These are phyloP conservation scores for Geosiphon pyriformis DNA, from an alignment of 192 early-diverging fungal species.

Conservation along the genomic window DNA sequence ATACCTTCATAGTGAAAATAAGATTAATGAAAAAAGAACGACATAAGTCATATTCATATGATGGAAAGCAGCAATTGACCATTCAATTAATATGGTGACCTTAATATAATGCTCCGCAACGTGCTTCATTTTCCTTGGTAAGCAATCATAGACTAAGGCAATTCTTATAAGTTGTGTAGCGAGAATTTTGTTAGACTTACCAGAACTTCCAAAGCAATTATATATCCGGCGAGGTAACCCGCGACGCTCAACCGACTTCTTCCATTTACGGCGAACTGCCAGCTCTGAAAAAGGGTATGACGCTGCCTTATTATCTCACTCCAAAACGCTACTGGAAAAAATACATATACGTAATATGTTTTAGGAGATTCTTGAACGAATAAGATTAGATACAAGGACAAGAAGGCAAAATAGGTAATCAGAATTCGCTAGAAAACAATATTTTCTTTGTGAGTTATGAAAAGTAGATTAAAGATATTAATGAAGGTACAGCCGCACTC, in stretches of 20 bases:
- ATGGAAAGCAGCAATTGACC: no score
- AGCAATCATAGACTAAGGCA: no score
- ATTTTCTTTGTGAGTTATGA: no score
- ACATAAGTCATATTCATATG: neutral
- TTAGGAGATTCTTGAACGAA: slow-evolving; percentile 69
- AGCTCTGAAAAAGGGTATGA: slow-evolving; percentile 27
- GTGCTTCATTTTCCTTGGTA: no score
- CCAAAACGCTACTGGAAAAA: slow-evolving; percentile 89
- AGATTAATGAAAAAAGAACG: neutral
- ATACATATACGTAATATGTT: slow-evolving; percentile 84
- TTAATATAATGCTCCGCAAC: no score
- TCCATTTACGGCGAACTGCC: slow-evolving; percentile 17
- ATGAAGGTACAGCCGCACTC: no score
- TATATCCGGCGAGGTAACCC: slow-evolving; percentile 45
- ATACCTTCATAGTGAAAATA: slow-evolving; percentile 46
- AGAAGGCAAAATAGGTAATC: slow-evolving; percentile 35
- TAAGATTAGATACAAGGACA: slow-evolving; percentile 52
- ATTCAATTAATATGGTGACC: no score
- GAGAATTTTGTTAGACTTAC: no score
- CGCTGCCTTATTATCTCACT: slow-evolving; percentile 45
- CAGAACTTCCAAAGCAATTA: slow-evolving; percentile 69
- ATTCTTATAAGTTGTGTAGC: no score
- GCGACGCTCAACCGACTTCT: slow-evolving; percentile 30
- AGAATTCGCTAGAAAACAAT: neutral
- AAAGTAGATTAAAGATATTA: no score